phyloP scores from a whole-genome alignment of 129 eudicot species.

The Chrysanthemum seticuspe region DNA sequence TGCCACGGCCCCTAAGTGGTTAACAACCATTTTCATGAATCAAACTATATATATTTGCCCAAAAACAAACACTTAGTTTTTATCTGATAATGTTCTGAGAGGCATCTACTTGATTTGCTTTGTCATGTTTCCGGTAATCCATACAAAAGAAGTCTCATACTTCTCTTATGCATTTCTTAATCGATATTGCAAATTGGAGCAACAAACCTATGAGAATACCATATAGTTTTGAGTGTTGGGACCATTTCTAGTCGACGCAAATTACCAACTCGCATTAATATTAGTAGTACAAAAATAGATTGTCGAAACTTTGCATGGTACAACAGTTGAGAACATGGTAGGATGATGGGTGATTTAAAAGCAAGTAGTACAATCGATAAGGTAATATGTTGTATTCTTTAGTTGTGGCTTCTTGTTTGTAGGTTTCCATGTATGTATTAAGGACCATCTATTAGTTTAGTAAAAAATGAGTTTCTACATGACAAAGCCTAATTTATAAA shows the following conservation, averaged over 20 bases:
- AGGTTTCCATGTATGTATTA: slow-evolving; percentile 15
- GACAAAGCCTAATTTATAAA: neutral
- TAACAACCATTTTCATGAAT: no score
- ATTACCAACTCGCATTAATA: neutral
- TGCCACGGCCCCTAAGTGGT: no score
- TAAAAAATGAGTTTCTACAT: neutral
- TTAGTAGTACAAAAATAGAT: slow-evolving; percentile 1
- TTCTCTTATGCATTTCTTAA: no score
- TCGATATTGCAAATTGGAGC: neutral
- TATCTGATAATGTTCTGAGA: no score
- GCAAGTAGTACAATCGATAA: slow-evolving; percentile 28
- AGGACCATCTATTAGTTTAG: slow-evolving; percentile 24
- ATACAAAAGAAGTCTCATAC: no score
- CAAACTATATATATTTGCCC: no score
- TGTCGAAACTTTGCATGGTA: slow-evolving; percentile 12
- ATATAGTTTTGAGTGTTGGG: neutral
- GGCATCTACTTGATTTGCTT: no score
- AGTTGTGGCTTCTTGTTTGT: slow-evolving; percentile 19
- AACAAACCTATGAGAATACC: neutral
- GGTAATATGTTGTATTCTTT: slow-evolving; percentile 24
- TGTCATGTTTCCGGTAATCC: no score
- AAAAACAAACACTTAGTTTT: no score
- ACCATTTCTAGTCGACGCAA: neutral
- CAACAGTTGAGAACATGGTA: slow-evolving; percentile 1
- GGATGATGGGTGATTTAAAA: slow-evolving; percentile 27